Conservation (phyloP, 1,284 basidiomycete species). For the Puccinia novopanici region DNA sequence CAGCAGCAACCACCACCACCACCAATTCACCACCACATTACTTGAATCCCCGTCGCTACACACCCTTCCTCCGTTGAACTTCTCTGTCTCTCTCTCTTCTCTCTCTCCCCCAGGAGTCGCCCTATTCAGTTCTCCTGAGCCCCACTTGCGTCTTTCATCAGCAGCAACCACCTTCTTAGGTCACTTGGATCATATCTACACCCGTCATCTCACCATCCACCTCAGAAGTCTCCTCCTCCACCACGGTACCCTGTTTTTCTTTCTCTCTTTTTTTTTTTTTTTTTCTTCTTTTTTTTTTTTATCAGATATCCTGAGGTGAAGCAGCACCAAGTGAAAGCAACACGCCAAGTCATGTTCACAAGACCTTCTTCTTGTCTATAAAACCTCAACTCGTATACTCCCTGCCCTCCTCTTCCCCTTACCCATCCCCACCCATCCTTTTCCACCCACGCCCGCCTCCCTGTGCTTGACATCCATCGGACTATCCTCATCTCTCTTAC, state of each 20-base stretch:
- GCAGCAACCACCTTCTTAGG: neutral
- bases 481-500: neutral
- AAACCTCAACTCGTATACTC: neutral
- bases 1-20: too few species aligned
- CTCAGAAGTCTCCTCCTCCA: neutral
- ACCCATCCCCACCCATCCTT: too few species aligned
- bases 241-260: too few species aligned
- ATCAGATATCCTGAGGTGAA: neutral
- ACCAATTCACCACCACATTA: too few species aligned
- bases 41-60: too few species aligned
- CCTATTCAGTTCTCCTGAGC: too few species aligned
- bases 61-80: too few species aligned
- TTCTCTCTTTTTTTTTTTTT: too few species aligned
- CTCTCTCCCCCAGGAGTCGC: too few species aligned
- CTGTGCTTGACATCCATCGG: constrained; percentile 16
- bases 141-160: too few species aligned
- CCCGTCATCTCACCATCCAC: neutral
- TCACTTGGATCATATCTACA: neutral
- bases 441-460: neutral
- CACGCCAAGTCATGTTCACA: neutral
- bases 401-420: neutral
- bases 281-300: neutral
- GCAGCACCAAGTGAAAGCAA: neutral
- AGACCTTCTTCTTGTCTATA: constrained; percentile 21
- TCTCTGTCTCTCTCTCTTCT: neutral